Conservation (phyloP, 352 stramenopile genomes). For the Phytophthora sojae region DNA sequence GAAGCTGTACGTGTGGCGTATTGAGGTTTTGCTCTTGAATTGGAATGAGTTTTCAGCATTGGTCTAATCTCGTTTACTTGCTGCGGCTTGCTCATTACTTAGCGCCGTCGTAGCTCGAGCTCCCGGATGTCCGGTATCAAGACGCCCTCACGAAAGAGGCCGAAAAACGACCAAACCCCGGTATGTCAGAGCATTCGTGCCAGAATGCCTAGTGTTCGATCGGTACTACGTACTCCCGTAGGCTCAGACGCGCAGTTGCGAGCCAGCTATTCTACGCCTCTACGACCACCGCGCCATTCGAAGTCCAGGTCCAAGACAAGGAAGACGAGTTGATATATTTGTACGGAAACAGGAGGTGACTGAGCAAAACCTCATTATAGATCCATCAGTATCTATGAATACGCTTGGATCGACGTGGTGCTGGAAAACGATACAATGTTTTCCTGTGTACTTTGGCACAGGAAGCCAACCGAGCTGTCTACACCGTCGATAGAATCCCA, state of each 20-base stretch:
- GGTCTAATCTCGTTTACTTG: neutral
- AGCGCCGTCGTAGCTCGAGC: conserved; percentile 37
- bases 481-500: neutral
- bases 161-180: conserved; percentile 31
- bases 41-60: neutral
- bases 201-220: conserved; percentile 63
- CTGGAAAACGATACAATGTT: conserved; percentile 4
- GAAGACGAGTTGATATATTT: conserved; percentile 41
- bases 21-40: neutral
- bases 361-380: conserved; percentile 8
- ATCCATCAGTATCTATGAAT: conserved; percentile 39
- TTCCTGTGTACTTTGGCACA: conserved; percentile 2
- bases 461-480: conserved; percentile 1
- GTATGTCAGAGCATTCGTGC: conserved; percentile 49
- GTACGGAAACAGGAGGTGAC: neutral
- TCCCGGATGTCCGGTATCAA: conserved; percentile 29
- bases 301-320: conserved; percentile 16
- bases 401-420: neutral
- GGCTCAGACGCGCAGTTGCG: conserved; percentile 73
- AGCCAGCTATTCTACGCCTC: conserved; percentile 82
- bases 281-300: conserved; percentile 41
- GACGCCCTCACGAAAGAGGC: conserved; percentile 40
- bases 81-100: neutral
- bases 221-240: conserved; percentile 52
- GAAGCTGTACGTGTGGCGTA: conserved; percentile 53